These are phyloP conservation scores for Martensiomyces pterosporus DNA, from an alignment of 192 early-diverging fungal genomes.

Conservation along the genomic window DNA sequence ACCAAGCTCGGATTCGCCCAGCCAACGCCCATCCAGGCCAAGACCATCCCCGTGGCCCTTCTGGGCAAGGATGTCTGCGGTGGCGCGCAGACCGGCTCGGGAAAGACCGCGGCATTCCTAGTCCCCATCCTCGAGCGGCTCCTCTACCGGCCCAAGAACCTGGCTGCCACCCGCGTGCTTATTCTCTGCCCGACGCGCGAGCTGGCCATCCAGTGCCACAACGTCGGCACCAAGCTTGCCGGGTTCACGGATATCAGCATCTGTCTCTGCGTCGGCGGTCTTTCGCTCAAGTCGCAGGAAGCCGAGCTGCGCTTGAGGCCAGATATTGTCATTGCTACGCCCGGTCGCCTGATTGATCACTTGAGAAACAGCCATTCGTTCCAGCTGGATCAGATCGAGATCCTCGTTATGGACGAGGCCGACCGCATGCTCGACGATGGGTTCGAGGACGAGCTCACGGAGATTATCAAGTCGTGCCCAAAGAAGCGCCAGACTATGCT, in stretches of 20 bases:
- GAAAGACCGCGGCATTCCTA: slow-evolving; percentile 96
- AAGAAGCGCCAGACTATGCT: slow-evolving; percentile 93
- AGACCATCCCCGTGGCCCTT: slow-evolving; percentile 89
- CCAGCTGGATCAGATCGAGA: slow-evolving; percentile 83
- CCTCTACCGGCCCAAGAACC: slow-evolving; percentile 79
- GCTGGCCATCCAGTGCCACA: slow-evolving; percentile 95
- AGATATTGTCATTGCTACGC: slow-evolving; percentile 95
- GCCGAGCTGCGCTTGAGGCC: slow-evolving; percentile 78
- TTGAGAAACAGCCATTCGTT: slow-evolving; percentile 90
- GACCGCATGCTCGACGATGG: slow-evolving; percentile 99
- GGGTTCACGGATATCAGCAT: slow-evolving; percentile 84
- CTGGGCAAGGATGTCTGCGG: slow-evolving; percentile 98
- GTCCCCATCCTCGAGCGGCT: slow-evolving; percentile 95
- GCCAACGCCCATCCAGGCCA: slow-evolving; percentile 91
- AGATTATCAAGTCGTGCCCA: slow-evolving; percentile 89
- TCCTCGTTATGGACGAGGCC: slow-evolving; percentile 98
- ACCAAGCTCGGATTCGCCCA: slow-evolving; percentile 83
- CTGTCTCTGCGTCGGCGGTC: slow-evolving; percentile 87
- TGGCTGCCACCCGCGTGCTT: slow-evolving; percentile 76
- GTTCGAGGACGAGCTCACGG: slow-evolving; percentile 90
- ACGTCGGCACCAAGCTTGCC: slow-evolving; percentile 79
- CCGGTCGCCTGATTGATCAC: slow-evolving; percentile 97
- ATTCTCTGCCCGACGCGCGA: slow-evolving; percentile 97
- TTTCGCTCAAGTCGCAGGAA: slow-evolving; percentile 84
- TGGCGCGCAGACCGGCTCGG: slow-evolving; percentile 96